Base-by-base conservation (phyloP, 2,329 filamentous ascomycete genomes). In the Fusarium sp. region DNA sequence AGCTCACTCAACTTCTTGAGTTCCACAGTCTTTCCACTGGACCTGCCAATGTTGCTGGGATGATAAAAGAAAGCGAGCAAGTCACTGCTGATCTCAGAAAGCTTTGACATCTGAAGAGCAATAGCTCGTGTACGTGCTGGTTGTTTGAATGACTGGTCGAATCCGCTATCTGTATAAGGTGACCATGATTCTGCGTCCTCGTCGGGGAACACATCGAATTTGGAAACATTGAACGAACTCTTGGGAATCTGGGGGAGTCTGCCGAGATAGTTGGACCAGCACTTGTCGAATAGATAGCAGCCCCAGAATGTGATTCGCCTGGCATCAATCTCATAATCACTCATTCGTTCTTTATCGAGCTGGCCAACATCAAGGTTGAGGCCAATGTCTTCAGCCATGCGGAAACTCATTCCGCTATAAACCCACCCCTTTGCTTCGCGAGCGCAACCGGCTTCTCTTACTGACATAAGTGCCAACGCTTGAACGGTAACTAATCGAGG, bases 211-310 rank as follows among this genome's bases (percentile, higher is more conserved):
- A 98, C 93, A 63, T 98, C 94, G 69, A 93, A 92, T 77, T 95
- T 97, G 26, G 93, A 91, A 2, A 94, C 93, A 33, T 91, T 97
- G 73, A 93, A 92, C 10, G 92, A 92, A 29, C 89, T 89, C 41
- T 89, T 90, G 0, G 93, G 91, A 13, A 98, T 83, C 78, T 98
- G 95, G 13, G 96, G 95, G 66, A 98, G 85, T 42, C 96, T 91
- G 47, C 96, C 95, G 26, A 98, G 87, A 74, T 98, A 98, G 78
- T 98, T 98, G 49, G 94, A 97, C 94, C 95, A 98, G 79, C 93
- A 97, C 85, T 98, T 98, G 83, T 99, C 96, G 78, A 98, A 97
- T n/a, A 97, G 82, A 79, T 96, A 98, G 78, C 94, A 98, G 9
- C 96, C 96, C 96, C 96, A 98, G 76, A 98, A 98, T 0, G 96